These are phyloP conservation scores for Termitomyces titanicus DNA, from an alignment of 768 basidiomycete species.

Conservation along the genomic window DNA sequence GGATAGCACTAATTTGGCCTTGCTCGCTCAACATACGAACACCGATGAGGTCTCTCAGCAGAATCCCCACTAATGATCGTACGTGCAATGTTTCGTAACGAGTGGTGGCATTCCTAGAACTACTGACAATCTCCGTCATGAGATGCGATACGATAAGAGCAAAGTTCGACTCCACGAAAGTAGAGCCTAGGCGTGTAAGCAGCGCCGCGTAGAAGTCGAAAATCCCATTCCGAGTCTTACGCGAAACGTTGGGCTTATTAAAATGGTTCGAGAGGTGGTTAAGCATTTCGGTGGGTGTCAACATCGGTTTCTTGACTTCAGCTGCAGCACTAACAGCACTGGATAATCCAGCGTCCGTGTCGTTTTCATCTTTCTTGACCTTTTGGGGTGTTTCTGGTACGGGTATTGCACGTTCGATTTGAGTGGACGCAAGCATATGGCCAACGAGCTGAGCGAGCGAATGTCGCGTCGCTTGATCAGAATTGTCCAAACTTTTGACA, in stretches of 20 bases:
- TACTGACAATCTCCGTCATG: conserved; percentile 70
- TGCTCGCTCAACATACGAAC: conserved; percentile 89
- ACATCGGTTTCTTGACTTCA: conserved; percentile 63
- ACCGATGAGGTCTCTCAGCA: conserved; percentile 85
- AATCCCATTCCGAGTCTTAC: conserved; percentile 77
- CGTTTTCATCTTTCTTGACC: conserved; percentile 58
- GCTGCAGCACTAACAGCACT: conserved; percentile 41
- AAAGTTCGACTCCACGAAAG: conserved; percentile 83
- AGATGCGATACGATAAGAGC: conserved; percentile 75
- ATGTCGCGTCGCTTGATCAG: conserved; percentile 82
- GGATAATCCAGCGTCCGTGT: conserved; percentile 51
- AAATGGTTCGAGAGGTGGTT: conserved; percentile 73
- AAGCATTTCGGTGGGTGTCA: conserved; percentile 79
- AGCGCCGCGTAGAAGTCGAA: conserved; percentile 86
- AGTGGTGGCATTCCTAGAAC: conserved; percentile 46
- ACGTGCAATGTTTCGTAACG: conserved; percentile 75
- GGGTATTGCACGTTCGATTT: conserved; percentile 55
- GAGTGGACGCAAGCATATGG: conserved; percentile 80
- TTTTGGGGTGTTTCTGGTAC: conserved; percentile 49
- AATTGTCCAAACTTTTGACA: conserved; percentile 70
- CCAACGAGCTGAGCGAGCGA: conserved; percentile 79
- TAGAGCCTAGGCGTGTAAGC: conserved; percentile 67
- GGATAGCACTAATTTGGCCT: conserved; percentile 88
- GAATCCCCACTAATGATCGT: conserved; percentile 67
- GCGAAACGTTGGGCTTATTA: conserved; percentile 66